Evolutionary conservation across 768 basidiomycete genomes (phyloP), one percentile per base, ranked within the genome.

Genomic region (Russula ochroleuca): DNA sequence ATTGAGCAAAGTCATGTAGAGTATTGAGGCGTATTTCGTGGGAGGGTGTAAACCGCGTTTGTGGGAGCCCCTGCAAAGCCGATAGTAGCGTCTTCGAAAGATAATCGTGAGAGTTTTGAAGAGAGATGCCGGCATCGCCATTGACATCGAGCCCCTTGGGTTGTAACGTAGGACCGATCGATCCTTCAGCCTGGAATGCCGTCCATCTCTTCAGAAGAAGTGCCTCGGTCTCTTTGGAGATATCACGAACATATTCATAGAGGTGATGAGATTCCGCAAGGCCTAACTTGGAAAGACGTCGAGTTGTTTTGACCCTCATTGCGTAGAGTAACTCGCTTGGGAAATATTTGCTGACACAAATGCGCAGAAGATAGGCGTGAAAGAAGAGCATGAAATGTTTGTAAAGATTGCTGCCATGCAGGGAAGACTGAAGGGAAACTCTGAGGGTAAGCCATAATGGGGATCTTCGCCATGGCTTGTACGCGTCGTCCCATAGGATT

Each of bases 361-460:
- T 11, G n/a, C 40, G 31, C 10, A 60, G 52, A 14, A 41, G 49
- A 35, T 47, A 28, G 51, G 21, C 33, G 10, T 54, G 58, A 25
- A 43, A 35, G 21, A 64, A 59, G 38, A 60, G 51, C 5, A 51
- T 59, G 43, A 50, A 58, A 4, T 38, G 19, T 14, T 59, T 60
- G 49, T 51, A 52, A 9, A 64, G 14, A 25, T 23, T 8, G 37
- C n/a, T 37, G 33, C n/a, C 13, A 47, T 28, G 33, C 38, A 50
- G 51, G 14, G 76, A 60, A 0, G 72, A 74, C 45, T 78, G 76
- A 11, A 78, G 64, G 0, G 74, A 74, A 8, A 83, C 79, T 10
- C 81, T 78, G 45, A 81, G 69, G 17, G 80, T 68, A 2, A 82
- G 76, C 81, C 81, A 84, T 13, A 80, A 71, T 0, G 83, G 13